Conservation (phyloP, 371 early-diverging fungal species). For the Gilbertella persicaria region DNA sequence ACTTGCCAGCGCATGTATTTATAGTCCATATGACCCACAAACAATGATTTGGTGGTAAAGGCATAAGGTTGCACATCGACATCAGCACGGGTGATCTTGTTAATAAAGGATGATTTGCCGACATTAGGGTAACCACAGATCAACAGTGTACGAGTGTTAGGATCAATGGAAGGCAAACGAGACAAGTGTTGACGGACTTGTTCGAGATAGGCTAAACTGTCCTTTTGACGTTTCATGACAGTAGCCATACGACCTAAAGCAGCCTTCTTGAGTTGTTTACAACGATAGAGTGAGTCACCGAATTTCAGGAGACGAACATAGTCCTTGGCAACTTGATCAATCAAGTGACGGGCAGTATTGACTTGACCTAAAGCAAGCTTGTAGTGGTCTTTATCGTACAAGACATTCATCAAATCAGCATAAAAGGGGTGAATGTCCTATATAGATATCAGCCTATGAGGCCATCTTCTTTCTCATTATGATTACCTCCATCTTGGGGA, state of each 20-base stretch:
- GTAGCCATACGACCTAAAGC: slow-evolving; percentile 99
- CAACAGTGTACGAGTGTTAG: slow-evolving; percentile 97
- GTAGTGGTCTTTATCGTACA: slow-evolving; percentile 99
- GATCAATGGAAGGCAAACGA: slow-evolving; percentile 98
- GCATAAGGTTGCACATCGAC: slow-evolving; percentile 99
- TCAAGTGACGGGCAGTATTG: slow-evolving; percentile 95
- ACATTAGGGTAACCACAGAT: slow-evolving; percentile 99
- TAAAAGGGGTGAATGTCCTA: slow-evolving; percentile 99
- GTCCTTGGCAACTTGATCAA: slow-evolving; percentile 97
- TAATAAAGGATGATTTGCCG: slow-evolving; percentile 99
- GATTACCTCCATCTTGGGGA: slow-evolving; percentile 98
- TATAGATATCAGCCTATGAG: background rate
- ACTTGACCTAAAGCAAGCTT: slow-evolving; percentile 99
- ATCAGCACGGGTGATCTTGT: slow-evolving; percentile 99
- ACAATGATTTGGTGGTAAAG: slow-evolving; percentile 99
- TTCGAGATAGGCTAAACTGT: slow-evolving; percentile 98
- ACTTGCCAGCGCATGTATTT: slow-evolving; percentile 99
- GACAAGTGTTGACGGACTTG: slow-evolving; percentile 99
- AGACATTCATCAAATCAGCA: slow-evolving; percentile 99
- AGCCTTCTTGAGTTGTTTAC: slow-evolving; percentile 99
- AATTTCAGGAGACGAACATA: slow-evolving; percentile 98
- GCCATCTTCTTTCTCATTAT: background rate
- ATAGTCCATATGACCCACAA: slow-evolving; percentile 99
- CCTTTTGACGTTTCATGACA: slow-evolving; percentile 99
- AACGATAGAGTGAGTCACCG: slow-evolving; percentile 99